Base-by-base conservation (phyloP, 441 rosid genomes). In the Biscutella laevigata region DNA sequence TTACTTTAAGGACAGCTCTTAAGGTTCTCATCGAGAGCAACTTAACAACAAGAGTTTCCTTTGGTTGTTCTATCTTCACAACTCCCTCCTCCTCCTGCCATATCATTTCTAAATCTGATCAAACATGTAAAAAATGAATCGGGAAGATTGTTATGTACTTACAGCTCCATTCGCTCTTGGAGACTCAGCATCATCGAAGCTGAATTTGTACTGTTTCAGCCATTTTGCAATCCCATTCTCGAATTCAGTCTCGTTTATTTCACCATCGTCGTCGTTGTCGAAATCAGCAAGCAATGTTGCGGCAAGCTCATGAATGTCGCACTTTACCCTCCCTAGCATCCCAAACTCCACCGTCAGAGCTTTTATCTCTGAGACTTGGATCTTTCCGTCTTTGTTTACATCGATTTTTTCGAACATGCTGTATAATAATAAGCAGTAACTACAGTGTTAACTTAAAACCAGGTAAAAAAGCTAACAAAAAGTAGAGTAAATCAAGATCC, bases 361-460 rank as follows among this genome's bases (percentile, higher is more conserved):
- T 49, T 35, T 50, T 11, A 65, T 25, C 59, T 65, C 70, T 15
- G 40, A 50, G 12, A 50, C 53, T 57, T 65, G 70, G 33, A 65
- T 65, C 53, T 57, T 65, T 28, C 70, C 70, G 6, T 65, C 70
- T 35, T 35, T 50, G 48, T 51, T 65, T 29, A 22, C 47, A 50
- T 65, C 70, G 3, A 65, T 10, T 35, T 50, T 65, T 4, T 57
- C 11, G 7, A 65, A 65, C 25, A 22, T 2, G 4, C 25, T 22
- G 25, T 4, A 22, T n/a, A n/a, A n/a, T n/a, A n/a, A n/a, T n/a
- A n/a, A n/a, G n/a, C n/a, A n/a, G n/a, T n/a, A n/a, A n/a, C n/a
- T n/a, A n/a, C n/a, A n/a, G n/a, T n/a, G n/a, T n/a, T n/a, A n/a
- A n/a, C n/a, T n/a, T n/a, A n/a, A n/a, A n/a, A n/a, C n/a, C n/a